phyloP scores from a whole-genome alignment of 352 stramenopile species.

The Saprolegnia parasitica region DNA sequence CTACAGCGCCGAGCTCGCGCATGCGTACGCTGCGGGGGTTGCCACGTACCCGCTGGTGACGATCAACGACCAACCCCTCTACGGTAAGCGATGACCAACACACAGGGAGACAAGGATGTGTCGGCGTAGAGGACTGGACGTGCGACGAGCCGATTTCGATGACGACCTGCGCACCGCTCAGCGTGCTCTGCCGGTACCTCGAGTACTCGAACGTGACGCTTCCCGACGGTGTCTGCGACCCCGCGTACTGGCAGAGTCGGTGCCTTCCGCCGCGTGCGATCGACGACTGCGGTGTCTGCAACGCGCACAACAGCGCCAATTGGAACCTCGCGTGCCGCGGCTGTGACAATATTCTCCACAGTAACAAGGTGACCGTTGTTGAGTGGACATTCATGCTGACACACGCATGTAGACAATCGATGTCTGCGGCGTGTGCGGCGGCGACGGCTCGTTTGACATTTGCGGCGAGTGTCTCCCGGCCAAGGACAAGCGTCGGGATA shows the following conservation, averaged over 20 bases:
- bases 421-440: constrained; percentile 36
- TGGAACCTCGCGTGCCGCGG: constrained; percentile 36
- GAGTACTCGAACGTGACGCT: constrained; percentile 28
- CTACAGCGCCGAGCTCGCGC: constrained; percentile 30
- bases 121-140: constrained; percentile 10
- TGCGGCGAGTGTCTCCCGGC: constrained; percentile 34
- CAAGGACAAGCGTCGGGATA: constrained; percentile 29
- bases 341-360: constrained; percentile 35
- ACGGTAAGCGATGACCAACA: constrained; percentile 2
- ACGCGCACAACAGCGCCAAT: neutral
- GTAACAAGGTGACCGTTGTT: constrained; percentile 9
- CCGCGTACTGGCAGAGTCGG: constrained; percentile 30
- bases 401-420: constrained; percentile 28
- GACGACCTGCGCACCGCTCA: constrained; percentile 30
- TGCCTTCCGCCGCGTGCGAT: constrained; percentile 29
- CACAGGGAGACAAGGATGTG: neutral
- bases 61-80: constrained; percentile 34
- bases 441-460: constrained; percentile 34
- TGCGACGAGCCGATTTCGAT: constrained; percentile 33
- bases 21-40: constrained; percentile 30
- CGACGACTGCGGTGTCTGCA: constrained; percentile 36
- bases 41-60: constrained; percentile 33
- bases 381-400: neutral
- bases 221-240: constrained; percentile 26
- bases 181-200: constrained; percentile 31